Conservation (phyloP, 2,329 filamentous ascomycete genomes). For the Fusarium newnesense region DNA sequence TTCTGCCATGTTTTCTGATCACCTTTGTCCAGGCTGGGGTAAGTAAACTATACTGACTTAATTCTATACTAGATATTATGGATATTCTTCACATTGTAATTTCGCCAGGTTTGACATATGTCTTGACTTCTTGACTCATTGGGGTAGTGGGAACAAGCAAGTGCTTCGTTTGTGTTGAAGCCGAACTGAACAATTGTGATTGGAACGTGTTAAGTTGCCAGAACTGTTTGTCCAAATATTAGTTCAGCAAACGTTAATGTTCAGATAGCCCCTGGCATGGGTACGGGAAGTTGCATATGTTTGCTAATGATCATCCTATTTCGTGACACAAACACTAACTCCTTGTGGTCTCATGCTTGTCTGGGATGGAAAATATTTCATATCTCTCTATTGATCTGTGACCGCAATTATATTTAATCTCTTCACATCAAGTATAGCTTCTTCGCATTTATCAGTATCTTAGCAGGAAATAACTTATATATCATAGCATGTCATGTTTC, state of each 20-base stretch:
- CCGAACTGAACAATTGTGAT: neutral
- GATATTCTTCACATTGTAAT: no score
- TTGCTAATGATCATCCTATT: neutral
- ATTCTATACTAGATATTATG: neutral
- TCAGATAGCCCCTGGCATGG: rapidly evolving
- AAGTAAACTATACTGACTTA: no score
- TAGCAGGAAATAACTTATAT: rapidly evolving
- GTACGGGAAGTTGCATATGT: neutral
- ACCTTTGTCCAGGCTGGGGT: neutral
- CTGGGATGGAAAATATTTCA: neutral
- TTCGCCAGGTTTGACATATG: rapidly evolving
- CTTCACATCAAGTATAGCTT: no score
- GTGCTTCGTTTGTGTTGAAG: neutral
- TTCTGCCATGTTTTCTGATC: neutral
- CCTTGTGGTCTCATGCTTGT: neutral
- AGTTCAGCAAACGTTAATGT: rapidly evolving
- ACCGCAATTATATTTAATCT: no score
- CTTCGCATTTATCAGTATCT: neutral
- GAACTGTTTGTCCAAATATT: rapidly evolving
- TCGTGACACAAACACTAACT: neutral
- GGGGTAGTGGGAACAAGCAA: neutral
- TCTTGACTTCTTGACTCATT: rapidly evolving
- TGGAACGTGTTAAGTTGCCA: rapidly evolving
- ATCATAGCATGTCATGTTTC: rapidly evolving
- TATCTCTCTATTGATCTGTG: rapidly evolving